Conservation (phyloP, 2,329 filamentous ascomycete species). For the Raffaelea albimanens region DNA sequence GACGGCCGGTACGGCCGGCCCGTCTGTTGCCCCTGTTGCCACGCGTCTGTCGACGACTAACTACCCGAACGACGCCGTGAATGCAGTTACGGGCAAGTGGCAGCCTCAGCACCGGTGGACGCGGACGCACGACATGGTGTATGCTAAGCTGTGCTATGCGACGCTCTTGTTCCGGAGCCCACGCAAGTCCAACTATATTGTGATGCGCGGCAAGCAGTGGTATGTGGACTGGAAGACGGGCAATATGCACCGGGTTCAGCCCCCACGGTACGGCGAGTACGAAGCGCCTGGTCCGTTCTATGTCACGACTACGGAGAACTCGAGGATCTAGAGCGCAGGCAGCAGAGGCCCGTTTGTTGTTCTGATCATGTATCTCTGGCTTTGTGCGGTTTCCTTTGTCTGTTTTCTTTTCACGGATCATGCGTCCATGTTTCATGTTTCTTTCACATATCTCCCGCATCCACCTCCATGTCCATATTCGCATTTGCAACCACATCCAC, state of each 20-base stretch:
- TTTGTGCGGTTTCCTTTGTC: background rate
- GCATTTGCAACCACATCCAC: too few species aligned
- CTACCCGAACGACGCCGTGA: constrained; percentile 34
- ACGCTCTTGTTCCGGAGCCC: constrained; percentile 47
- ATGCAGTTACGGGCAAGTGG: constrained; percentile 46
- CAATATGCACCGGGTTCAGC: constrained; percentile 41
- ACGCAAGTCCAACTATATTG: constrained; percentile 47
- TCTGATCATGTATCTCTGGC: too few species aligned
- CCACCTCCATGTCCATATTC: too few species aligned
- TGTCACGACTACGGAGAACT: constrained; percentile 38
- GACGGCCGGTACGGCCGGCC: background rate
- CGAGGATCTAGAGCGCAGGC: constrained; percentile 24
- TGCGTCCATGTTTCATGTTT: background rate
- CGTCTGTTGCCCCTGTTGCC: constrained; percentile 4
- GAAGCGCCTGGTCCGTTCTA: constrained; percentile 41
- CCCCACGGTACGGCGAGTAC: constrained; percentile 44
- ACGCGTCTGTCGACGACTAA: constrained; percentile 34
- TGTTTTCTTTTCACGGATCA: background rate
- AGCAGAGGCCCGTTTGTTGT: too few species aligned
- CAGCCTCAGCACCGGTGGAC: constrained; percentile 45
- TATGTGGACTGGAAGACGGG: constrained; percentile 51
- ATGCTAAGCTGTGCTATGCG: constrained; percentile 51
- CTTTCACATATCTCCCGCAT: background rate
- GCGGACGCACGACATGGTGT: constrained; percentile 45
- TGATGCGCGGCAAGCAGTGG: constrained; percentile 48